Evolutionary conservation across 2,329 filamentous ascomycete species (phyloP).

Genomic region (Aspergillus sp.): DNA sequence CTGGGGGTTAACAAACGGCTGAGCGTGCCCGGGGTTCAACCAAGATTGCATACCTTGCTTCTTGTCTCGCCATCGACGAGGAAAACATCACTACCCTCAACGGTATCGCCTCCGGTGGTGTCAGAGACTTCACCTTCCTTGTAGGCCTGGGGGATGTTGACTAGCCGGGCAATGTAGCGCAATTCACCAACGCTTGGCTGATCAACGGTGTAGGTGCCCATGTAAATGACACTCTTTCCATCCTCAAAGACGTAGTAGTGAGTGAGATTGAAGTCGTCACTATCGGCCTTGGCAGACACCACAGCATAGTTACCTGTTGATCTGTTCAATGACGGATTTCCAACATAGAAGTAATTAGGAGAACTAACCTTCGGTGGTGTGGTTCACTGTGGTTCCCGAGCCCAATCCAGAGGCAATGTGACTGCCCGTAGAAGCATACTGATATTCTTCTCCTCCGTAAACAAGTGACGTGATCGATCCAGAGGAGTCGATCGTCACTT

Average conservation of each 20-base stretch:
- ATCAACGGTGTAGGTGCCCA: background rate
- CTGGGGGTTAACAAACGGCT: background rate
- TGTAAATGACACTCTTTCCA: slow-evolving; percentile 2
- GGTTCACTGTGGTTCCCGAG: background rate
- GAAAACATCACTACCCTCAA: slow-evolving; percentile 5
- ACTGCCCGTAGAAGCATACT: background rate
- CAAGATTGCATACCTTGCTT: background rate
- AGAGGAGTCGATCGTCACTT: background rate
- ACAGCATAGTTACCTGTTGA: background rate
- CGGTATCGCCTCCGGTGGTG: background rate
- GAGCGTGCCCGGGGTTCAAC: background rate
- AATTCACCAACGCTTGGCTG: slow-evolving; percentile 4
- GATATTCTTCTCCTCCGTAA: background rate
- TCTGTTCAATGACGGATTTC: background rate
- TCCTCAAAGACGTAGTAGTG: slow-evolving; percentile 7
- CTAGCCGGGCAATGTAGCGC: slow-evolving; percentile 4
- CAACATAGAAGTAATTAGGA: background rate
- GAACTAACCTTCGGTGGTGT: background rate
- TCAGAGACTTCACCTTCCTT: background rate
- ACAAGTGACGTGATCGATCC: background rate
- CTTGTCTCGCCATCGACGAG: slow-evolving; percentile 1
- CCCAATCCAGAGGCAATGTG: background rate
- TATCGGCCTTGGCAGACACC: background rate
- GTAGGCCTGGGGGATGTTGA: slow-evolving; percentile 1
- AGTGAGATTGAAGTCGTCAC: background rate